Evolutionary conservation across 192 early-diverging fungal genomes (phyloP).

Genomic region (Backusella psychrophila): DNA sequence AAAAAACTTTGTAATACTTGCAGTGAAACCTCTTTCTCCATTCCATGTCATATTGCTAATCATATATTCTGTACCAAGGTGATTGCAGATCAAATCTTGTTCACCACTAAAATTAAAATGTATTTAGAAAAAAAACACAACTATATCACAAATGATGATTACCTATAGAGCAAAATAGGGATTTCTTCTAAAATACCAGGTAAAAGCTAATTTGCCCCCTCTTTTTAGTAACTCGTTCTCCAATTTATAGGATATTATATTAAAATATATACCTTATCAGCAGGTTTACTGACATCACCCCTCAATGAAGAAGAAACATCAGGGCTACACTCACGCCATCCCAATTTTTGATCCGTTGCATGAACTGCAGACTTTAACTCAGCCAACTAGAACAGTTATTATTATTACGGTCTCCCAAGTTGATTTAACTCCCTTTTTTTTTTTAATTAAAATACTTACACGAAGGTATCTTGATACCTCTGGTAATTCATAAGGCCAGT

Average conservation of each 20-base stretch:
- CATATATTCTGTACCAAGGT: conserved; percentile 64
- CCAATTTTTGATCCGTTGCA: conserved; percentile 34
- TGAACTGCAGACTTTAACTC: conserved; percentile 58
- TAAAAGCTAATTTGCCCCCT: conserved; percentile 47
- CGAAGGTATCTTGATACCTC: conserved; percentile 46
- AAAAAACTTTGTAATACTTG: conserved; percentile 10
- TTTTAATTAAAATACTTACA: conserved; percentile 35
- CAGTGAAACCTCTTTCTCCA: conserved; percentile 58
- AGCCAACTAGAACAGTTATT: conserved; percentile 27
- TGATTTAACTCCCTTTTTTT: background rate
- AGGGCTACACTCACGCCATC: conserved; percentile 66
- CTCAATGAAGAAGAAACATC: conserved; percentile 44
- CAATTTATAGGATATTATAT: background rate
- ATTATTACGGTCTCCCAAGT: background rate
- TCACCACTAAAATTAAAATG: conserved; percentile 62
- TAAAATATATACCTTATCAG: conserved; percentile 48
- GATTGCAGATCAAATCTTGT: conserved; percentile 81
- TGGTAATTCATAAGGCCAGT: conserved; percentile 57
- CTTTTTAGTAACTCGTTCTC: background rate
- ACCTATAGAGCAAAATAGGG: conserved; percentile 65
- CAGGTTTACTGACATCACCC: conserved; percentile 52
- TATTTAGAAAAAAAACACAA: background rate
- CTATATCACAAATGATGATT: background rate
- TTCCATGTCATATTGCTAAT: conserved; percentile 68
- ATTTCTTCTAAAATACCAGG: conserved; percentile 58